Base-by-base conservation (phyloP, 345 rosid genomes). In the Clarkia xantiana region DNA sequence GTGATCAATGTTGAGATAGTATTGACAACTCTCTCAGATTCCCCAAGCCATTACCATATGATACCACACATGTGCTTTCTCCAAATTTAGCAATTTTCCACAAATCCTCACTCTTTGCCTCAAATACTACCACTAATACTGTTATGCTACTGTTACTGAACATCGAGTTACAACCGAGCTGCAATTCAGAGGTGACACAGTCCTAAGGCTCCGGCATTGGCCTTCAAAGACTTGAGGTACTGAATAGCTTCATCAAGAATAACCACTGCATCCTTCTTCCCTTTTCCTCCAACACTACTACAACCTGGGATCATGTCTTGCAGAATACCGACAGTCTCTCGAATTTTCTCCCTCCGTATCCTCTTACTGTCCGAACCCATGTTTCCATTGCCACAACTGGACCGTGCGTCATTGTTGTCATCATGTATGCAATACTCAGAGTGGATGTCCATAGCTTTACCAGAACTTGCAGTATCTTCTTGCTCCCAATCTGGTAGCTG, bases 241-340 rank as follows among this genome's bases (percentile, higher is more conserved):
- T 47, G 34, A 13, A 70, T 70, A 38, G 79, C 79, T 53, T 70
- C 72, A 22, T 74, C 79, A 9, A 74, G 65, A 49, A 74, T 53
- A 14, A 20, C 52, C 39, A 59, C n/a, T 14, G 61, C 50, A 40
- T 67, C 72, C 65, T 70, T 74, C 25, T 67, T 74, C 25, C 67
- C 72, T 62, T 74, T 61, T 41, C 36, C 36, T n/a, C 64, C 55
- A n/a, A n/a, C n/a, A n/a, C n/a, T n/a, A 29, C 36, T 1, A 29
- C 36, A 7, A 34, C 62, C 60, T 0, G 73, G 75, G 25, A 74
- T 60, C 19, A 74, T 50, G 61, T 51, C 62, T 66, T 70, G 70
- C 56, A 74, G 49, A 44, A 67, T 44, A 29, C 57, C 53, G 47
- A 49, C 39, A 1, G 17, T 49, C 53, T 40, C 49, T 2, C 34